Base-by-base conservation (phyloP, 164 flowering plant species). In the Platanus orientalis region DNA sequence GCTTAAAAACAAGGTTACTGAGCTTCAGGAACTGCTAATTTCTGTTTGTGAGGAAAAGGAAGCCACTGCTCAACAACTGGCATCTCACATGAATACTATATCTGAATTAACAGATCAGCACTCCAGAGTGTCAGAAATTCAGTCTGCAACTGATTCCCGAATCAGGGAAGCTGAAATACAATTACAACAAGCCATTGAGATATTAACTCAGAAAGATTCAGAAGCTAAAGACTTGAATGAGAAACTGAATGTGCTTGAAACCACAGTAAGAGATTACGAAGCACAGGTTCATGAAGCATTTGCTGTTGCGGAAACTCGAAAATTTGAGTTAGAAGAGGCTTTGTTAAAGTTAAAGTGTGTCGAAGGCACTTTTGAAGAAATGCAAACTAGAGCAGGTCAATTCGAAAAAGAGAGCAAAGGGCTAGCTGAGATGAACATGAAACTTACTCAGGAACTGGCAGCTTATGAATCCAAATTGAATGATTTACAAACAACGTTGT, bases 261-360 rank as follows among this genome's bases (percentile, higher is more conserved):
- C 54, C 30, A 77, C 78, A 65, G 30, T 79, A 30, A 75, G 69
- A 63, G 19, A 44, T 13, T 71, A 73, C 60, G 84, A 87, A 73
- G 80, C 71, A 39, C 75, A 83, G 62, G 79, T 75, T 54, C 64
- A 60, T 34, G 82, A 78, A 67, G 79, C 84, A 61, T 73, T 79
- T 39, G 60, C 71, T 26, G 36, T 66, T 26, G 76, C 82, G 70
- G 84, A 79, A 59, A 51, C 62, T 57, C 75, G 62, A 45, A 81
- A 81, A 69, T 50, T 57, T 51, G 93, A 91, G 73, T 73, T 91
- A 57, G 96, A 91, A 76, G 86, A 84, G 61, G 70, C 76, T 58
- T 58, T 76, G 17, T 34, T 51, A 48, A 88, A 85, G 59, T 25
- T 81, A 29, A 85, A 72, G 62, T 67, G 80, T 30, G 57, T 81